Evolutionary conservation across 768 basidiomycete genomes (phyloP), one percentile per base, ranked within the genome.

Genomic region (Suillus subaureus): DNA sequence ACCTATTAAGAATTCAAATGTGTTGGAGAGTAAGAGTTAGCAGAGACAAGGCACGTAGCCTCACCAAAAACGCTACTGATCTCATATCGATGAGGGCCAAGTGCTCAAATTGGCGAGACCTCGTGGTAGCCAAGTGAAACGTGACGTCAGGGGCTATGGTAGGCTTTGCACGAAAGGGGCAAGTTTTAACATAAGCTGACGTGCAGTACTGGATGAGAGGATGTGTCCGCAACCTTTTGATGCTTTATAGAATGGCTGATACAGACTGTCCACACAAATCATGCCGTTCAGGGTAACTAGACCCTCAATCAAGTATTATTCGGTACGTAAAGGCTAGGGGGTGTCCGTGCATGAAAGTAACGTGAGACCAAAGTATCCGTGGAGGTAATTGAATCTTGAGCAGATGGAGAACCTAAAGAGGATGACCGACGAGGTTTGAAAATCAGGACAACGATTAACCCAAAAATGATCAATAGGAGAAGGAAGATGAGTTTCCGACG

Each of bases 401-500:
- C 63, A 42, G 78, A 52, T 60, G 75, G 79, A 67, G 74, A 68
- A 15, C 66, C 52, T 18, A 66, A 67, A 47, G 79, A 68, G 61
- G 81, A 47, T 23, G 47, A 62, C 70, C 84, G 81, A 75, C 88
- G 89, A 52, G 96, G 95, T 81, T 97, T 98, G 83, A 97, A 94
- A 65, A 98, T 91, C 72, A 99, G 85, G 58, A 96, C 87, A 68
- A 98, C 71, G 72, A 97, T 85, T 64, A 96, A 85, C 16, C 91
- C 94, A 72, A 96, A 85, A 71, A 99, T 96, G 74, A 97, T 85
- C 43, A 99, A 85, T 56, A 98, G 68, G 47, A 99, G 85, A 56
- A 99, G 84, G 74, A 99, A 91, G 64, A 99, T 99, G 77, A 95
- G 94, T 75, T 92, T 90, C 79, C 97, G 85, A 73, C 94, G 86